Percentiles rank a stretch among this genome's conserved stretches.
These are phyloP conservation scores for Spirogloea muscicola DNA, from an alignment of 139 green algal species.

Conservation along the genomic window DNA sequence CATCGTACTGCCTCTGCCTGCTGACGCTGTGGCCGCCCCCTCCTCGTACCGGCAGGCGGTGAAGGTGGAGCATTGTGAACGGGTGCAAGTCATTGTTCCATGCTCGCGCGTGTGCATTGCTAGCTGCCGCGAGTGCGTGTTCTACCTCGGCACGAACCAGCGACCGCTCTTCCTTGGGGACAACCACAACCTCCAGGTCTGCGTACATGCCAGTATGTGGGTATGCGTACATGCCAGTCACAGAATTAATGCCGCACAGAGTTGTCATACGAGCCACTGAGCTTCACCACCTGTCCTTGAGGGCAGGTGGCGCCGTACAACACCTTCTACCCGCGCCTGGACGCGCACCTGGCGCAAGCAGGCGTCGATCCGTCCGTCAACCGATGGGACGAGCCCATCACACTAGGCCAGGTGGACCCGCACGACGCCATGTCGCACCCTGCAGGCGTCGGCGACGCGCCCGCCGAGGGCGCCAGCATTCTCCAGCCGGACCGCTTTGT, in stretches of 20 bases:
- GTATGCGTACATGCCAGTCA: too few relatives aligned
- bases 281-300: too few relatives aligned
- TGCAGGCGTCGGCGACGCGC: background rate
- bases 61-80: constrained; percentile 45
- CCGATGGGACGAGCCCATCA: constrained; percentile 32
- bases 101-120: constrained; percentile 34
- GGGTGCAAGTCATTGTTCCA: constrained; percentile 39
- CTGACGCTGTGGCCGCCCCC: background rate
- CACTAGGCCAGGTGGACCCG: constrained; percentile 15
- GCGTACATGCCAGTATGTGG: too few relatives aligned
- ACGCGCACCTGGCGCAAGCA: constrained; percentile 26
- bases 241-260: too few relatives aligned
- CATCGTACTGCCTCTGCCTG: too few relatives aligned
- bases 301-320: constrained; percentile 48
- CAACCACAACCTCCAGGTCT: constrained; percentile 47
- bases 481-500: constrained; percentile 43
- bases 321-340: constrained; percentile 47
- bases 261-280: too few relatives aligned
- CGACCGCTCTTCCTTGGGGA: constrained; percentile 39
- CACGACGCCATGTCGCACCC: constrained; percentile 7
- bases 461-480: constrained; percentile 9
- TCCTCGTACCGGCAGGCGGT: constrained; percentile 18
- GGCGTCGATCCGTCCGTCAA: constrained; percentile 39
- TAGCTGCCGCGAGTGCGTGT: constrained; percentile 45
- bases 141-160: constrained; percentile 46